Evolutionary conservation across 2,329 filamentous ascomycete species (phyloP), one percentile per base, ranked within the genome.

Genomic region (Clonostachys chloroleuca): DNA sequence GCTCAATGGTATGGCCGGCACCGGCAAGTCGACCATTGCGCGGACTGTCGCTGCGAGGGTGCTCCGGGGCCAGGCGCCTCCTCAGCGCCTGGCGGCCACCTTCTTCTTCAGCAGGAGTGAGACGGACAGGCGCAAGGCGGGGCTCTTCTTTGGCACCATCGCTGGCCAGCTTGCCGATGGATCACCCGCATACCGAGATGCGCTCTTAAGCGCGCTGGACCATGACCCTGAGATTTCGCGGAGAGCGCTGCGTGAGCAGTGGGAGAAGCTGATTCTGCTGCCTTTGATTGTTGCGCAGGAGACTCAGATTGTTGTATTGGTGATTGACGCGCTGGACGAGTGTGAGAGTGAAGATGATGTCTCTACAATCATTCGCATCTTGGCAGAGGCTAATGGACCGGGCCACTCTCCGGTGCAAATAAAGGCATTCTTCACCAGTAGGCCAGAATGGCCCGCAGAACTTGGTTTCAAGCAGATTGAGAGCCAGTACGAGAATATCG

Each of bases 191-290:
- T 10, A 14, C 6, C 13, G 13, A 13, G 10, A 10, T 12, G 18
- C 24, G 16, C 24, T 43, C 16, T 30, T 16, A 5, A 43, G 16
- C 5, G 42, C 42, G 5, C 16, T 43, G 12, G 24, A 34, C 12
- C 6, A 30, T 12, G 20, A 43, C 20, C 42, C 42, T 13, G 13
- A 14, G 13, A n/a, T 43, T 14, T 12, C 14, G 7, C 13, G 13
- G n/a, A 43, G 34, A 34, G 17, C 17, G 13, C 18, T 33, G 12
- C 16, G 20, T 14, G 74, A 80, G 0, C 73, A 87, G 54, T 80
- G 88, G 34, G 84, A 88, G 52, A 56, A 69, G 12, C 72, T 88
- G 12, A 81, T 83, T 1, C 76, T 83, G 4, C 66, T 88, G 1
- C 84, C 84, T 5, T 69, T 88, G 3, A 84, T 88, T 5, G 83